These are phyloP conservation scores for Candida easanensis DNA, from an alignment of 805 yeast species.

Conservation along the genomic window DNA sequence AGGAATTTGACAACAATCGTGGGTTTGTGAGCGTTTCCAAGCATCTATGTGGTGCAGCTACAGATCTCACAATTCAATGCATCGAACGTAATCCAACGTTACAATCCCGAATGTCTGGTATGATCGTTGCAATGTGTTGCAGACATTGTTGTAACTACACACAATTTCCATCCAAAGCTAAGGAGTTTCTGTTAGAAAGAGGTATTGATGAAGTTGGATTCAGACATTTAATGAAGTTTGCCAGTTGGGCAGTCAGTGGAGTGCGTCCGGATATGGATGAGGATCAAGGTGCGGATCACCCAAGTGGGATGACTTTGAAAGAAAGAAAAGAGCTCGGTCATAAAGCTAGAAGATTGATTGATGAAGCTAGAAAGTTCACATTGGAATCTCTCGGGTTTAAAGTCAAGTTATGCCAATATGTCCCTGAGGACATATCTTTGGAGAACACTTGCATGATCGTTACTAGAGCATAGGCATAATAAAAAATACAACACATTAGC, in stretches of 20 bases:
- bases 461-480: slow-evolving; percentile 5
- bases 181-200: slow-evolving; percentile 19
- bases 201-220: slow-evolving; percentile 38
- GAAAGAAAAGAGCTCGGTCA: slow-evolving; percentile 63
- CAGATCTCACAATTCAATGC: slow-evolving; percentile 77
- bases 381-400: slow-evolving; percentile 38
- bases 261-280: slow-evolving; percentile 38
- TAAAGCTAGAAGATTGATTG: slow-evolving; percentile 69
- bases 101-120: slow-evolving; percentile 41
- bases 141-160: slow-evolving; percentile 77
- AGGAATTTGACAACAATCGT: slow-evolving; percentile 16
- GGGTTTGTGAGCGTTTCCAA: slow-evolving; percentile 68
- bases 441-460: slow-evolving; percentile 65
- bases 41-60: slow-evolving; percentile 92
- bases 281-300: slow-evolving; percentile 41
- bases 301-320: slow-evolving; percentile 40
- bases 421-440: slow-evolving; percentile 51
- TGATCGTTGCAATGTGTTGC: slow-evolving; percentile 90
- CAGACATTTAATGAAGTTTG: slow-evolving; percentile 54
- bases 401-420: slow-evolving; percentile 58
- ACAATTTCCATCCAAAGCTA: slow-evolving; percentile 39
- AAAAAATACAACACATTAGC: neutral
- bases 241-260: slow-evolving; percentile 91
- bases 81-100: slow-evolving; percentile 41
- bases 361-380: slow-evolving; percentile 62